These are phyloP conservation scores for Byssochlamys sp. DNA, from an alignment of 2,329 filamentous ascomycete genomes.

Conservation along the genomic window DNA sequence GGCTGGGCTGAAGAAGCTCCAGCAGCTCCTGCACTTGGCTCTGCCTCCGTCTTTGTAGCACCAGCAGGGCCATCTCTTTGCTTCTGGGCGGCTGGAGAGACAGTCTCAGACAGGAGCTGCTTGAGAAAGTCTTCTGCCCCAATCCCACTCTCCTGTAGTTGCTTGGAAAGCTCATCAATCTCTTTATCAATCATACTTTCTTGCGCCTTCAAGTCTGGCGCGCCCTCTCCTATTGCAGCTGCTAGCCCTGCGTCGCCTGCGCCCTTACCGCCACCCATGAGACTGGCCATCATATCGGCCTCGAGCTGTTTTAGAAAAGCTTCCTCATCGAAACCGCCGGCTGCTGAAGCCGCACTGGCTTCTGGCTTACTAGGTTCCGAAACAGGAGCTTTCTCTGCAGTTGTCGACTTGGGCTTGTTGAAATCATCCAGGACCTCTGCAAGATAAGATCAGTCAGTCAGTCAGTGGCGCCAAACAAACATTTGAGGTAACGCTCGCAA, in stretches of 20 bases:
- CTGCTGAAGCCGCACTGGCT: conserved; percentile 7
- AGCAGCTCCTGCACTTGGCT: conserved; percentile 10
- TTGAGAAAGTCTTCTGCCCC: conserved; percentile 26
- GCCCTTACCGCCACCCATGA: conserved; percentile 53
- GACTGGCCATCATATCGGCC: conserved; percentile 67
- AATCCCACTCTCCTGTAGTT: conserved; percentile 26
- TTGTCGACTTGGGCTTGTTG: conserved; percentile 45
- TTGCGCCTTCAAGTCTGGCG: conserved; percentile 6
- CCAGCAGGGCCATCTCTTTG: conserved; percentile 9
- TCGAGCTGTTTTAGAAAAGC: conserved; percentile 76
- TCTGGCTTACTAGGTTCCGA: conserved; percentile 10
- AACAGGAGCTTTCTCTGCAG: conserved; percentile 16
- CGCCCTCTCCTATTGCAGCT: conserved; percentile 22
- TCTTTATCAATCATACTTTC: conserved; percentile 21
- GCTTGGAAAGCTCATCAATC: conserved; percentile 26
- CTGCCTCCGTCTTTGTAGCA: conserved; percentile 13
- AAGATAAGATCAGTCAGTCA: background rate
- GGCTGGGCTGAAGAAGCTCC: conserved; percentile 35
- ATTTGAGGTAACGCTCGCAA: too few relatives aligned
- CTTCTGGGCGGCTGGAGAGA: conserved; percentile 13
- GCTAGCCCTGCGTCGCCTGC: conserved; percentile 51
- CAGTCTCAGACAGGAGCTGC: conserved; percentile 26
- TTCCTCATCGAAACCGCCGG: conserved; percentile 24
- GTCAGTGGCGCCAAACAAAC: background rate
- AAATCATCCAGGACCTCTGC: conserved; percentile 85